Evolutionary conservation across 2,329 filamentous ascomycete genomes (phyloP).

Genomic region (Phoma sp.): DNA sequence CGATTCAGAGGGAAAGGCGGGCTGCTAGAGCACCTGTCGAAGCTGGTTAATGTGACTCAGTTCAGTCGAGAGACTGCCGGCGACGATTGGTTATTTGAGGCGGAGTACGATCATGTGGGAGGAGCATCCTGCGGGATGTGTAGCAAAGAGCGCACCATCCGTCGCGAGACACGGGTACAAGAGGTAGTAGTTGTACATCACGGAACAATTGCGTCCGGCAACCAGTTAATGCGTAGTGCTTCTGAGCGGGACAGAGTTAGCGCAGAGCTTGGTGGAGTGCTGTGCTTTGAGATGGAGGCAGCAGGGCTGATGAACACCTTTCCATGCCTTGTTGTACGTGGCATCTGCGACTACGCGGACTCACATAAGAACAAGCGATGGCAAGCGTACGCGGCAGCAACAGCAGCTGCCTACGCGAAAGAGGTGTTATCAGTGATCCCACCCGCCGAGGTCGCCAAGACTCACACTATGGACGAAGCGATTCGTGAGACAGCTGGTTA

Average conservation of each 20-base stretch:
- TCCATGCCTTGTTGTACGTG: not conserved
- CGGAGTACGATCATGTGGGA: no score
- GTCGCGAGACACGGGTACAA: not conserved
- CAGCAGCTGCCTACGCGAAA: not conserved
- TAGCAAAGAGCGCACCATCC: not conserved
- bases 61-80: not conserved
- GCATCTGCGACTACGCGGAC: not conserved
- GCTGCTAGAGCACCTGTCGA: not conserved
- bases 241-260: conserved; percentile 4
- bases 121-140: conserved; percentile 3
- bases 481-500: no score
- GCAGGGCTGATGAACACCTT: not conserved
- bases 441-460: no score
- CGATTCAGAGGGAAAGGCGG: not conserved
- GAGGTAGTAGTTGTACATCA: conserved; percentile 8
- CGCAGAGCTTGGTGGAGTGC: conserved; percentile 15
- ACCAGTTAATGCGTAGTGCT: conserved; percentile 10
- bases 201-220: conserved; percentile 11
- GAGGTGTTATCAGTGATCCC: not conserved
- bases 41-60: not conserved
- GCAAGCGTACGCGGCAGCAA: not conserved
- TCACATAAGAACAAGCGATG: not conserved
- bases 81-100: no score
- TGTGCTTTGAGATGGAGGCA: conserved; percentile 3
- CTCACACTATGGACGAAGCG: no score